Percentiles rank a stretch among this genome's conserved stretches.
phyloP scores from a whole-genome alignment of 768 basidiomycete genomes.

The Boletus pseudo-olivaceus region DNA sequence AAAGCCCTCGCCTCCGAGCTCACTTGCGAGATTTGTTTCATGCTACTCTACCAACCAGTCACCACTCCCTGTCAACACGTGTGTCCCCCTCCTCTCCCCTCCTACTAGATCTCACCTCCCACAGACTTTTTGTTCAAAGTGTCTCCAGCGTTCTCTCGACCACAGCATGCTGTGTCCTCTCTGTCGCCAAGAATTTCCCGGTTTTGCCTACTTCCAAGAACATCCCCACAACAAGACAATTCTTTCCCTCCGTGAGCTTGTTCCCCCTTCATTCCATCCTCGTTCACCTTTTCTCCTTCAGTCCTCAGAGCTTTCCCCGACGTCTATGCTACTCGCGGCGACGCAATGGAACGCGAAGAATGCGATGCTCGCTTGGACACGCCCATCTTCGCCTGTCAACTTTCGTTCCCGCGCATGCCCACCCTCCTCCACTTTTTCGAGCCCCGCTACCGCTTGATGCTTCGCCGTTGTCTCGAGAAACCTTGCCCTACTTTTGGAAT shows the following conservation, averaged over 20 bases:
- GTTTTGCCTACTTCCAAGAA: conserved; percentile 74
- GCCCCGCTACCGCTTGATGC: conserved; percentile 93
- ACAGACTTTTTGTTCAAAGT: conserved; percentile 88
- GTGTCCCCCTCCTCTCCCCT: conserved; percentile 29
- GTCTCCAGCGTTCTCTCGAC: conserved; percentile 87
- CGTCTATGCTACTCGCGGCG: conserved; percentile 60
- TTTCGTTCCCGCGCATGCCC: conserved; percentile 89
- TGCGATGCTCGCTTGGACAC: conserved; percentile 77
- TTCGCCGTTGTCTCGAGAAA: conserved; percentile 86
- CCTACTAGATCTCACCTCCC: conserved; percentile 8
- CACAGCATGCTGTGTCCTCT: conserved; percentile 80
- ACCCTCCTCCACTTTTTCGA: conserved; percentile 92
- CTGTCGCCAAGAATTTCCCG: conserved; percentile 77
- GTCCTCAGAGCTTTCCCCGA: conserved; percentile 70
- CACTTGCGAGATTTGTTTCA: conserved; percentile 89
- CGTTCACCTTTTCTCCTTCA: conserved; percentile 25
- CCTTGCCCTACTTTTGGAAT: conserved; percentile 84
- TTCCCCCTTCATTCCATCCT: conserved; percentile 3
- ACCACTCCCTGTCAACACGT: conserved; percentile 97
- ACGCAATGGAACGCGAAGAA: conserved; percentile 69
- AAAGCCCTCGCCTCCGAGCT: conserved; percentile 67
- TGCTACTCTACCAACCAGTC: conserved; percentile 77
- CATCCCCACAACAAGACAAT: conserved; percentile 72
- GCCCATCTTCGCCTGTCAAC: conserved; percentile 87
- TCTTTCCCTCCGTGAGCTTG: conserved; percentile 57